Conservation (phyloP, 495 filamentous ascomycete genomes). For the Paragyromitra xinjiangensis region DNA sequence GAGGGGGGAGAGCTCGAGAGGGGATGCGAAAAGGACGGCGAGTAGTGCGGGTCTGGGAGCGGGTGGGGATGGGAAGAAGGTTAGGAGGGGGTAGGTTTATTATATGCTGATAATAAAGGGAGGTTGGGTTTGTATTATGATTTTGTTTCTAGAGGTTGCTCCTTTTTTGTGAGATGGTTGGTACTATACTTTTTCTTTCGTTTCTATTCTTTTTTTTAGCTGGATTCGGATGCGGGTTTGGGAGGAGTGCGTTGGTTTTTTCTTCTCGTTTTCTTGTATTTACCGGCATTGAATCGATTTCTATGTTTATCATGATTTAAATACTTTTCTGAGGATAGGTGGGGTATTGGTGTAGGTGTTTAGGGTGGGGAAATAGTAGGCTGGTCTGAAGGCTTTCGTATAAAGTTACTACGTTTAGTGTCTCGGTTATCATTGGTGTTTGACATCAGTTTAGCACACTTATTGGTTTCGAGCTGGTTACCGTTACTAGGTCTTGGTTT, state of each 20-base stretch:
- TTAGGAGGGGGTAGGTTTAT: constrained; percentile 37
- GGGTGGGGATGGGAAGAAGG: constrained; percentile 43
- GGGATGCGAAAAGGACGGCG: constrained; percentile 40
- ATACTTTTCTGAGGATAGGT: background rate
- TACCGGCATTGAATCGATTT: background rate
- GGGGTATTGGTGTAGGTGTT: background rate
- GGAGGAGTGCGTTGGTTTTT: background rate
- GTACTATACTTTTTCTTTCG: constrained; percentile 1
- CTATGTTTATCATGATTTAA: background rate
- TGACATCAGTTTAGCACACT: background rate
- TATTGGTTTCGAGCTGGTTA: background rate
- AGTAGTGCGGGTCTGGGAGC: constrained; percentile 36
- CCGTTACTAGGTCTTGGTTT: no score
- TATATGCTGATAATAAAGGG: background rate
- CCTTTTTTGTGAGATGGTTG: background rate
- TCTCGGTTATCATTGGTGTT: background rate
- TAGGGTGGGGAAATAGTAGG: background rate
- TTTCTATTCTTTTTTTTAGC: constrained; percentile 9
- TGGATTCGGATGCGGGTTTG: constrained; percentile 1
- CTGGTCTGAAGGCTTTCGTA: background rate
- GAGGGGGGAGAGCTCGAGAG: constrained; percentile 22
- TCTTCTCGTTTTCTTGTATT: background rate
- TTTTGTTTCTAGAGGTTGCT: constrained; percentile 18
- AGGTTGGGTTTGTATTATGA: constrained; percentile 11
- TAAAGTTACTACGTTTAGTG: no score